Evolutionary conservation across 1,284 basidiomycete species (phyloP).

Genomic region (Irpex sp.): DNA sequence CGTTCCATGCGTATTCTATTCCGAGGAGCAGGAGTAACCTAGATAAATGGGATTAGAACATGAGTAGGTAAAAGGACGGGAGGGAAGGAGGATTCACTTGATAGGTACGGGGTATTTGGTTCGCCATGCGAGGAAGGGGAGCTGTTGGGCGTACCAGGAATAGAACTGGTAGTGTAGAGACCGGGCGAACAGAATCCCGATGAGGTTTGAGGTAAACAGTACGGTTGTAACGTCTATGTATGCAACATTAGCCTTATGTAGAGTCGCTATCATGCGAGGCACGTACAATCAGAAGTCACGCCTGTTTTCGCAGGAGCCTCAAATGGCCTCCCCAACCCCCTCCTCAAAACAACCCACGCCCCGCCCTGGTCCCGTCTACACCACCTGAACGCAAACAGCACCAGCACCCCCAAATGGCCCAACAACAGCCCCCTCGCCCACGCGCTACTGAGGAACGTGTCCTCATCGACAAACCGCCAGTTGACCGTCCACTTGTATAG

Average conservation of each 20-base stretch:
- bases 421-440: conserved; percentile 68
- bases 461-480: conserved; percentile 86
- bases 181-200: conserved; percentile 91
- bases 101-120: conserved; percentile 59
- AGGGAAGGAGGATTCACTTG: conserved; percentile 46
- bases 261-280: not conserved
- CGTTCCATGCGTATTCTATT: conserved; percentile 88
- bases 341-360: conserved; percentile 46
- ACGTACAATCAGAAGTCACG: conserved; percentile 60
- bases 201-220: conserved; percentile 88
- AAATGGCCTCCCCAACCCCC: conserved; percentile 52
- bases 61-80: not conserved
- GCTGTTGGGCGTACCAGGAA: conserved; percentile 93
- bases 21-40: conserved; percentile 61
- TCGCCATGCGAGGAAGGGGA: conserved; percentile 84
- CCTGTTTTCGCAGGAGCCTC: conserved; percentile 42
- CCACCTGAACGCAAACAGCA: conserved; percentile 76
- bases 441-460: conserved; percentile 62
- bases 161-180: conserved; percentile 99
- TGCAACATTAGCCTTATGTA: conserved; percentile 10
- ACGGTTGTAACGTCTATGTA: conserved; percentile 73
- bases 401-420: conserved; percentile 60
- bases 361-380: conserved; percentile 61
- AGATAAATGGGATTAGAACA: conserved; percentile 2
- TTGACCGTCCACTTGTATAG: conserved; percentile 98